phyloP scores from a whole-genome alignment of 352 stramenopile species.

The Discostella stelligera region DNA sequence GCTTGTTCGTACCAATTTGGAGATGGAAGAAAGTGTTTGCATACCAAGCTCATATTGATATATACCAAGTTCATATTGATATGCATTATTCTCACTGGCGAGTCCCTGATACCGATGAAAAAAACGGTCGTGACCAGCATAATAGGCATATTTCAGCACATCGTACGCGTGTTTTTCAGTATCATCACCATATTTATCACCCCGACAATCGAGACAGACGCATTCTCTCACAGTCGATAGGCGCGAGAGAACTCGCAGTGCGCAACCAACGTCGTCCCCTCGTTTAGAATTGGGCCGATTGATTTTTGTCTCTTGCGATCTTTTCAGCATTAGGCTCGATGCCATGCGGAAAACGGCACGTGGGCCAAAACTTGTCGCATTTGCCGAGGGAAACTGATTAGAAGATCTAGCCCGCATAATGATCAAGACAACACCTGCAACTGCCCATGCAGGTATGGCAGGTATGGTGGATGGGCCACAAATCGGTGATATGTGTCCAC shows the following conservation, averaged over 20 bases:
- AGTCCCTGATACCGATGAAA: conserved; percentile 14
- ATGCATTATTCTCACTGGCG: conserved; percentile 13
- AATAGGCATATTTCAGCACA: conserved; percentile 44
- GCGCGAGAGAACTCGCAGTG: conserved; percentile 33
- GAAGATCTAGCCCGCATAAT: conserved; percentile 42
- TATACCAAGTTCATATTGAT: conserved; percentile 32
- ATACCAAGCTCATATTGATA: conserved; percentile 36
- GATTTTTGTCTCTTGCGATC: neutral
- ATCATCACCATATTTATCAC: conserved; percentile 19
- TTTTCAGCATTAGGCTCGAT: conserved; percentile 32
- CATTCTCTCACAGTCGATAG: conserved; percentile 24
- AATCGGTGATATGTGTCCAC: neutral
- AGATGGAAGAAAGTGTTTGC: conserved; percentile 36
- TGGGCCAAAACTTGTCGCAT: conserved; percentile 26
- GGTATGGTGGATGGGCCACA: neutral
- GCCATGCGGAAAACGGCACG: conserved; percentile 45
- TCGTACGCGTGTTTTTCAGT: conserved; percentile 34
- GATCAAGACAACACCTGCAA: conserved; percentile 40
- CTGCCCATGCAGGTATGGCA: conserved; percentile 28
- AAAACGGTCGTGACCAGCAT: conserved; percentile 29
- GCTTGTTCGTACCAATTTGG: conserved; percentile 36
- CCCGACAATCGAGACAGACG: conserved; percentile 25
- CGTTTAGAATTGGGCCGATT: neutral
- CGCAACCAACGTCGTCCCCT: conserved; percentile 34
- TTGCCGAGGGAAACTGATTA: conserved; percentile 26